Conservation (phyloP, 176 grass and related monocot genomes). For the Puya raimondii region DNA sequence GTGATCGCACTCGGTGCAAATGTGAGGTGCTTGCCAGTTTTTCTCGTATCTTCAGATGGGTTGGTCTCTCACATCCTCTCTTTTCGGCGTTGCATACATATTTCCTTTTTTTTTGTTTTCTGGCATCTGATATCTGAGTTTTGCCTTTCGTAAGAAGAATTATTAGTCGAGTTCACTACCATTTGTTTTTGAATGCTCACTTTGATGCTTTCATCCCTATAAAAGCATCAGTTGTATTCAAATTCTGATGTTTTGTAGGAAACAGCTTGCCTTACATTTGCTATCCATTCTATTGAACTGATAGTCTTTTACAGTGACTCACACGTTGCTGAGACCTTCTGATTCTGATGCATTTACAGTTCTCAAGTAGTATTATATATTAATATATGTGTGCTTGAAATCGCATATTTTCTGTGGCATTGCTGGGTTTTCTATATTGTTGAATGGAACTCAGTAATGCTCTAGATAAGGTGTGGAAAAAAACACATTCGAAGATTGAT, state of each 20-base stretch:
- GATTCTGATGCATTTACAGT: not conserved
- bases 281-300: not conserved
- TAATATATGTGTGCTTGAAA: too few relatives aligned
- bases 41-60: slow-evolving; percentile 87
- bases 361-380: not conserved
- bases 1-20: slow-evolving; percentile 75
- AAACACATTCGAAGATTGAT: not conserved
- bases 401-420: too few relatives aligned
- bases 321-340: not conserved
- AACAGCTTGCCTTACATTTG: not conserved
- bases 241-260: not conserved
- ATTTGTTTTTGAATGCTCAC: not conserved
- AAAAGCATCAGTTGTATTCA: not conserved
- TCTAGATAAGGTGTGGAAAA: not conserved
- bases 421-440: too few relatives aligned
- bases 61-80: slow-evolving; percentile 2
- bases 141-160: not conserved
- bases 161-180: not conserved
- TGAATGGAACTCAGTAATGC: too few relatives aligned
- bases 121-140: not conserved
- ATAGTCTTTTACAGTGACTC: not conserved
- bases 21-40: slow-evolving; percentile 69
- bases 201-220: not conserved
- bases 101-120: slow-evolving; percentile 8
- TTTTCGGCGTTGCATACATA: not conserved